phyloP scores from a whole-genome alignment of 768 basidiomycete species.

The Hypholoma fasciculare region DNA sequence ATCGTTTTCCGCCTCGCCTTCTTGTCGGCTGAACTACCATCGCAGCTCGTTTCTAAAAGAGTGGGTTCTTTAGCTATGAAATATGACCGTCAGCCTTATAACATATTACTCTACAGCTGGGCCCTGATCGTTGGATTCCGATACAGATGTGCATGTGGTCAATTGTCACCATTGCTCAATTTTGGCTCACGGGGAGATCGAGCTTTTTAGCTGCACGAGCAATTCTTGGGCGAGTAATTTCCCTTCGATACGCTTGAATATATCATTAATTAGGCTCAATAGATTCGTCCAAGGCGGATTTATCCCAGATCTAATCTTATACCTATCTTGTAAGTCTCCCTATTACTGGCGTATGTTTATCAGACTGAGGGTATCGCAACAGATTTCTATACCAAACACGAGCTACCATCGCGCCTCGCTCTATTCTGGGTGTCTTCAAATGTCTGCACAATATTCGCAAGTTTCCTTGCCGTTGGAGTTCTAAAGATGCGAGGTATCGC shows the following conservation, averaged over 20 bases:
- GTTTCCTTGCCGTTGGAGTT: conserved; percentile 63
- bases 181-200: conserved; percentile 53
- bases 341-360: background rate
- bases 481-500: conserved; percentile 56
- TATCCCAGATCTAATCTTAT: conserved; percentile 61
- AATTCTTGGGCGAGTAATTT: conserved; percentile 36
- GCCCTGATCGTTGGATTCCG: conserved; percentile 67
- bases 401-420: conserved; percentile 56
- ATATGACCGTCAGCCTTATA: background rate
- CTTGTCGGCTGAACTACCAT: conserved; percentile 58
- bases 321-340: conserved; percentile 51
- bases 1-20: conserved; percentile 52
- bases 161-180: conserved; percentile 51
- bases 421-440: conserved; percentile 56
- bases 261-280: background rate
- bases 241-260: background rate
- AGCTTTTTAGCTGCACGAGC: conserved; percentile 50
- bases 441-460: conserved; percentile 44
- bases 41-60: conserved; percentile 61
- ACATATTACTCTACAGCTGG: conserved; percentile 33
- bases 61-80: conserved; percentile 27
- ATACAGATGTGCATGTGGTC: conserved; percentile 59
- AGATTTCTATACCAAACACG: conserved; percentile 63
- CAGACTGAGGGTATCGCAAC: background rate
- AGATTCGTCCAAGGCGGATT: conserved; percentile 38